Percentiles rank a stretch among this genome's conserved stretches.
phyloP scores from a whole-genome alignment of 106 monocot species.

The Cymbidium sinense region DNA sequence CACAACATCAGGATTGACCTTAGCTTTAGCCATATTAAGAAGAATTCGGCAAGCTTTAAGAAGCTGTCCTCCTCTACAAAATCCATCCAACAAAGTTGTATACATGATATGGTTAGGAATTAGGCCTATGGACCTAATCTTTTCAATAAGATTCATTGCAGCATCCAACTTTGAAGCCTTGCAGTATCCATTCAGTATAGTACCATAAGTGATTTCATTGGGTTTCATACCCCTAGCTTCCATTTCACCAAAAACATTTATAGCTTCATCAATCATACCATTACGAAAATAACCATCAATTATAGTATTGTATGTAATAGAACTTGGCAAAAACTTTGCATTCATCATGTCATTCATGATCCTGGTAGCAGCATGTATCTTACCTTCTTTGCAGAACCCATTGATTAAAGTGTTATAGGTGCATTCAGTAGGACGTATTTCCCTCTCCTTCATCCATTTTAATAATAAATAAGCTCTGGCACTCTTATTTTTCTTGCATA shows the following conservation, averaged over 20 bases:
- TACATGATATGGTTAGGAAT: constrained; percentile 38
- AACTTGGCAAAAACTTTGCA: constrained; percentile 28
- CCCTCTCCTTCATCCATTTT: constrained; percentile 44
- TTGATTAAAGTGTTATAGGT: constrained; percentile 60
- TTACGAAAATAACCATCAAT: constrained; percentile 54
- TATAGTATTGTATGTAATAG: constrained; percentile 56
- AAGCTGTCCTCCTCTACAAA: constrained; percentile 39
- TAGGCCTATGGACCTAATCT: constrained; percentile 39
- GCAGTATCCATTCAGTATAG: constrained; percentile 62
- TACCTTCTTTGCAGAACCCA: constrained; percentile 64
- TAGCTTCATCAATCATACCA: constrained; percentile 36
- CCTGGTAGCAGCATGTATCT: constrained; percentile 25
- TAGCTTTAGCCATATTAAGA: constrained; percentile 34
- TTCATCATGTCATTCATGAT: constrained; percentile 49
- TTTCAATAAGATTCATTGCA: constrained; percentile 35
- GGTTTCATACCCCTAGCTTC: constrained; percentile 25
- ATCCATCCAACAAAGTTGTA: constrained; percentile 59
- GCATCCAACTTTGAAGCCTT: constrained; percentile 33
- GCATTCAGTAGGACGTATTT: constrained; percentile 35
- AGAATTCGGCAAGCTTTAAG: constrained; percentile 36
- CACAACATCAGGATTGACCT: constrained; percentile 54
- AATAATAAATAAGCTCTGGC: constrained; percentile 55
- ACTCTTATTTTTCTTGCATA: constrained; percentile 48
- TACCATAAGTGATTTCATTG: constrained; percentile 43
- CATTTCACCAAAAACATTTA: constrained; percentile 43